Percentiles rank a stretch among this genome's conserved stretches.
phyloP scores from a whole-genome alignment of 169 alveolate genomes.

The Plasmodium fragile region DNA sequence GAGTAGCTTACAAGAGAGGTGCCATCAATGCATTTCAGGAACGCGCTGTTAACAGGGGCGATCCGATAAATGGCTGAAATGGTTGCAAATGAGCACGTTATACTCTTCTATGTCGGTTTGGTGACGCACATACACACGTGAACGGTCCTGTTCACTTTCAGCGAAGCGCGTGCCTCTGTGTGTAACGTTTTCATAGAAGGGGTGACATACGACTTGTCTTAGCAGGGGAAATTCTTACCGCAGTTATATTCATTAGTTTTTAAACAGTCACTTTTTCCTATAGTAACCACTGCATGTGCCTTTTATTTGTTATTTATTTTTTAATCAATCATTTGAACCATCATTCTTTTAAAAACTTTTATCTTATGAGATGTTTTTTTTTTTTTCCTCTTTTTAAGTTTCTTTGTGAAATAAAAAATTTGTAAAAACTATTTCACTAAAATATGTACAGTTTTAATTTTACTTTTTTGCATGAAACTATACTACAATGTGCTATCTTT shows the following conservation, averaged over 20 bases:
- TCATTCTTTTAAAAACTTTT: neutral
- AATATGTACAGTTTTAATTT: neutral
- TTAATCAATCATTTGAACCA: neutral
- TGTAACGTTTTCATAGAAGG: conserved; percentile 1
- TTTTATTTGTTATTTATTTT: neutral
- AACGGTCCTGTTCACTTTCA: neutral
- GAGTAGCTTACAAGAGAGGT: neutral
- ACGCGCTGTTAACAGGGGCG: neutral
- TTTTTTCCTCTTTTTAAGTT: neutral
- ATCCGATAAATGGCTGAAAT: neutral
- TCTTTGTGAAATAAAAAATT: neutral
- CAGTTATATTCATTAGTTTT: neutral
- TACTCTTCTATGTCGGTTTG: neutral
- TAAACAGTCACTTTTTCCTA: neutral
- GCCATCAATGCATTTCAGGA: neutral
- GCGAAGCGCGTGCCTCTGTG: neutral
- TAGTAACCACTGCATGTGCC: neutral
- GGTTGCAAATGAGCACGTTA: neutral
- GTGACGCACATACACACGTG: neutral
- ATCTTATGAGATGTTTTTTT: neutral
- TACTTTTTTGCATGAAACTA: neutral
- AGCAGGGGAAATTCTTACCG: neutral
- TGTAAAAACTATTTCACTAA: neutral
- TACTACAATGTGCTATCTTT: conserved; percentile 1
- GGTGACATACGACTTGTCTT: neutral